Percentiles rank a stretch among this genome's conserved stretches.
Evolutionary conservation across 495 filamentous ascomycete species (phyloP).

Genomic region (Penicillium psychrofluorescens): DNA sequence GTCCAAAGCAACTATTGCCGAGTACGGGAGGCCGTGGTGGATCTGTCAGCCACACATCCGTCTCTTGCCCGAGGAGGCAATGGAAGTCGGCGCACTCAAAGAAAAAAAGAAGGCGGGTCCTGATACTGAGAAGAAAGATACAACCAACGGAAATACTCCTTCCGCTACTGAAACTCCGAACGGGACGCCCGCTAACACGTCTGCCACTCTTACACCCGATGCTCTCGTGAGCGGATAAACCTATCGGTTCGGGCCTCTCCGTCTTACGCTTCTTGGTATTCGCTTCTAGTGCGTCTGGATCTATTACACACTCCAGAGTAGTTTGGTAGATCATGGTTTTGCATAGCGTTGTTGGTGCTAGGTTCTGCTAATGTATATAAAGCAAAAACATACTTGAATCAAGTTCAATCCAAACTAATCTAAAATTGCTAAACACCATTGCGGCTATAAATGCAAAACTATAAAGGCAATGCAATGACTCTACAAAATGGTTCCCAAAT

Average conservation of each 20-base stretch:
- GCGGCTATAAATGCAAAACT: no score
- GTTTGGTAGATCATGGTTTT: no score
- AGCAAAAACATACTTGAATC: no score
- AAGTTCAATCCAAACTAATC: no score
- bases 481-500: conserved; percentile 18
- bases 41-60: conserved; percentile 86
- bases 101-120: conserved; percentile 48
- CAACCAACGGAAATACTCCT: conserved; percentile 6
- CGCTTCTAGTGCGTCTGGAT: no score
- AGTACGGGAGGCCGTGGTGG: conserved; percentile 81
- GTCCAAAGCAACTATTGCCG: conserved; percentile 59
- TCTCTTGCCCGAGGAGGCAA: conserved; percentile 81
- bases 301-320: no score
- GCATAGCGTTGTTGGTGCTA: no score
- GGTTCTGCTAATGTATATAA: no score
- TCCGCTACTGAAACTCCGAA: conserved; percentile 6
- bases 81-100: conserved; percentile 69
- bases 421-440: no score
- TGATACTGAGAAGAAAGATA: conserved; percentile 13
- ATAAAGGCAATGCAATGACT: no score
- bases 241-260: no score
- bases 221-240: conserved; percentile 27
- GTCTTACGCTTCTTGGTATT: no score
- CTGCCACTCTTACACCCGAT: conserved; percentile 24
- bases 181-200: conserved; percentile 3